Conservation (phyloP, 371 early-diverging fungal species). For the Phascolomyces articulosus region DNA sequence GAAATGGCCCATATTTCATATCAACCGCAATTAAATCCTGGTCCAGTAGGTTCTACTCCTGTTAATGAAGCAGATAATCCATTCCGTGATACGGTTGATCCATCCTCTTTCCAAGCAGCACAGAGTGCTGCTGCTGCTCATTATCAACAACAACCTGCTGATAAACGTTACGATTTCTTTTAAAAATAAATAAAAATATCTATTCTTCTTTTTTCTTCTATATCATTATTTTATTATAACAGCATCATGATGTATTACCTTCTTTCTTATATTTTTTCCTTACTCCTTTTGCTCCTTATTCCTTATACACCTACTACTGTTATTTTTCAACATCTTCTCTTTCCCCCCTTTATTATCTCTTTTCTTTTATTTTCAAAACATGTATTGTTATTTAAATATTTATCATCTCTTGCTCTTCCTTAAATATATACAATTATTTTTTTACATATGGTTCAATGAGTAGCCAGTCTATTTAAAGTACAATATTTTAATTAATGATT, state of each 20-base stretch:
- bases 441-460: no score
- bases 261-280: background rate
- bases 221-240: background rate
- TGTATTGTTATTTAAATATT: constrained; percentile 4
- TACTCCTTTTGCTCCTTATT: background rate
- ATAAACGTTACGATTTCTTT: constrained; percentile 11
- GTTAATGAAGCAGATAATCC: constrained; percentile 2
- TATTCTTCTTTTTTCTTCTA: no score
- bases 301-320: no score
- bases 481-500: no score
- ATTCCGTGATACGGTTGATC: constrained; percentile 12
- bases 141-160: constrained; percentile 9
- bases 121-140: constrained; percentile 11
- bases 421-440: background rate
- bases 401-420: background rate
- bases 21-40: constrained; percentile 9
- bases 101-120: constrained; percentile 13
- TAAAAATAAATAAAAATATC: background rate
- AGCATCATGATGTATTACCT: background rate
- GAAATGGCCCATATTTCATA: constrained; percentile 6
- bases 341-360: background rate
- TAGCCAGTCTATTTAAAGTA: no score
- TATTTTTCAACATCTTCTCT: no score
- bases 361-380: background rate
- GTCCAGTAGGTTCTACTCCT: constrained; percentile 5